A percentile compares a stretch with the other conserved stretches of the same genome.
These are phyloP conservation scores for Stereum hirsutum DNA, from an alignment of 1,284 basidiomycete genomes.

Conservation along the genomic window DNA sequence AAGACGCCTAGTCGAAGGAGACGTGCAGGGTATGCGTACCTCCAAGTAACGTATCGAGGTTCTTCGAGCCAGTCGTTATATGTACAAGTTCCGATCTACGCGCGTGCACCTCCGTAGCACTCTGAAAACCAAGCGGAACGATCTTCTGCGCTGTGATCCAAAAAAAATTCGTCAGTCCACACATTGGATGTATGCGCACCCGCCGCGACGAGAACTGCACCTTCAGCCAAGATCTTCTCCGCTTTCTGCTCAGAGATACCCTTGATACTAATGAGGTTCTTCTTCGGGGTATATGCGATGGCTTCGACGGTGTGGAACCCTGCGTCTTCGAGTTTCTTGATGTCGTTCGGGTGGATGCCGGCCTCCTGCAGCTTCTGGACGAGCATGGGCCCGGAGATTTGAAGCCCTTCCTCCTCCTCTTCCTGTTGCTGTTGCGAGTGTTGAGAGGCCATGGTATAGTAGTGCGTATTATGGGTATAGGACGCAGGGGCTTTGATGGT, in stretches of 20 bases:
- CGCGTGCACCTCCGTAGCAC: constrained; percentile 95
- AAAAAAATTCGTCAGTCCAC: not conserved
- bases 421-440: constrained; percentile 41
- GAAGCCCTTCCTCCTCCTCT: constrained; percentile 44
- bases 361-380: constrained; percentile 84
- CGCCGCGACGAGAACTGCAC: constrained; percentile 32
- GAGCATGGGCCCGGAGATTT: constrained; percentile 70
- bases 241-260: constrained; percentile 98
- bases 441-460: constrained; percentile 25
- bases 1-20: not conserved
- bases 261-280: constrained; percentile 85
- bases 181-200: not conserved
- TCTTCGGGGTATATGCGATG: constrained; percentile 97
- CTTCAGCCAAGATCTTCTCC: constrained; percentile 91
- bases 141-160: constrained; percentile 93
- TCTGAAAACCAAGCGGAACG: constrained; percentile 96
- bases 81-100: constrained; percentile 94
- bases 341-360: constrained; percentile 86
- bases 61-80: constrained; percentile 95
- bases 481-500: not conserved
- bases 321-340: constrained; percentile 93
- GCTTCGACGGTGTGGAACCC: constrained; percentile 94
- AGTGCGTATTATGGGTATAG: not conserved
- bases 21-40: constrained; percentile 39
- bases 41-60: constrained; percentile 92